These are phyloP conservation scores for Metahyphopichia silvanorum DNA, from an alignment of 805 yeast genomes.

Conservation along the genomic window DNA sequence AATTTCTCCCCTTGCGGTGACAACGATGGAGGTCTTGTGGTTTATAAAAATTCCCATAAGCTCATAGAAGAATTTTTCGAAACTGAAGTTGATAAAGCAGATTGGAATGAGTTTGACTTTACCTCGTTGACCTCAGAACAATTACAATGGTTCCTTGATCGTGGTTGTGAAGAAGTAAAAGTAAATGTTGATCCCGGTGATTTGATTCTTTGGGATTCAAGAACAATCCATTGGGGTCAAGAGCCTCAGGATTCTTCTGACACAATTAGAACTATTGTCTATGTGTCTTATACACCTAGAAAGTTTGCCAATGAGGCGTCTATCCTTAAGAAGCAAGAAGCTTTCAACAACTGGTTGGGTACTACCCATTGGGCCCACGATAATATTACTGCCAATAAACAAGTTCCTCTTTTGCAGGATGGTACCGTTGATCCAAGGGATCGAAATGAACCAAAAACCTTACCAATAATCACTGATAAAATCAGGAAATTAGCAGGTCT, in stretches of 20 bases:
- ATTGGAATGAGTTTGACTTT: conserved; percentile 19
- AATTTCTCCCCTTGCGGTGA: conserved; percentile 19
- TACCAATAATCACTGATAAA: conserved; percentile 20
- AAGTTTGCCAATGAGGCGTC: conserved; percentile 9
- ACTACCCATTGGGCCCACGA: conserved; percentile 19
- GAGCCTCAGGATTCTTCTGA: conserved; percentile 18
- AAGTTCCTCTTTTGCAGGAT: conserved; percentile 10
- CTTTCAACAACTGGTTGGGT: conserved; percentile 19
- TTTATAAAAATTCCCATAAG: conserved; percentile 19
- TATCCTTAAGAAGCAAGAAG: conserved; percentile 13
- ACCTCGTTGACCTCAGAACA: conserved; percentile 14
- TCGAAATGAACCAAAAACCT: conserved; percentile 15
- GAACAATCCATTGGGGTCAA: conserved; percentile 27
- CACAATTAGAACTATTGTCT: conserved; percentile 10
- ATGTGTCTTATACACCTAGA: conserved; percentile 3
- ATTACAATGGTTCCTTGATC: conserved; percentile 20
- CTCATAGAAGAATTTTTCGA: conserved; percentile 20
- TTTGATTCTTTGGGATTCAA: conserved; percentile 31
- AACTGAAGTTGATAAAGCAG: conserved; percentile 9
- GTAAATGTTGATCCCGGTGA: conserved; percentile 30
- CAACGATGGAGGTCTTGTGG: conserved; percentile 29
- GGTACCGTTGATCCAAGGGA: conserved; percentile 19
- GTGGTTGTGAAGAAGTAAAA: conserved; percentile 23
- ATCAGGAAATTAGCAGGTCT: conserved; percentile 18
- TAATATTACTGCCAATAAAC: conserved; percentile 7